Conservation (phyloP, 176 grass and related monocot species). For the Juncus inflexus region DNA sequence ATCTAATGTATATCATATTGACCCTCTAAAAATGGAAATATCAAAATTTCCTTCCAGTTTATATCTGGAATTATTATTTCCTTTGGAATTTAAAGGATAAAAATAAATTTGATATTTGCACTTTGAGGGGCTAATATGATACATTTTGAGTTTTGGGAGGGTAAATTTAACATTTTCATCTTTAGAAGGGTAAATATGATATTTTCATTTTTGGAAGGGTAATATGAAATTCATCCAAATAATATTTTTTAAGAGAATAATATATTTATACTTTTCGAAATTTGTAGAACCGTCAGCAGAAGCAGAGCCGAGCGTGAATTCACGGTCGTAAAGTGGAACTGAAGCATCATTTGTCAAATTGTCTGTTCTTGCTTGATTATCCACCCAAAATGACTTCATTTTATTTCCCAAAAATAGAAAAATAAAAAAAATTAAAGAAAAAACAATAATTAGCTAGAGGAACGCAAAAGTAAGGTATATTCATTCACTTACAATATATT, state of each 20-base stretch:
- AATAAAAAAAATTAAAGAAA: slow-evolving; percentile 10
- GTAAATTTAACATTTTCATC: not conserved
- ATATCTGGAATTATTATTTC: no score
- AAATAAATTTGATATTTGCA: no score
- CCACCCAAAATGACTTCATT: slow-evolving; percentile 83
- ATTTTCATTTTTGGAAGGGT: not conserved
- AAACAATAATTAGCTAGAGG: slow-evolving; percentile 3
- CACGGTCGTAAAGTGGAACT: slow-evolving; percentile 77
- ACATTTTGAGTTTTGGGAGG: not conserved
- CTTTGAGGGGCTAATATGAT: no score
- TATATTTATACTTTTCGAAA: slow-evolving; percentile 50
- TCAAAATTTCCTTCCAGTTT: no score
- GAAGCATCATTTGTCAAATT: slow-evolving; percentile 45
- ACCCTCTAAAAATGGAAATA: no score
- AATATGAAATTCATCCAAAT: not conserved
- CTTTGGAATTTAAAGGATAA: no score
- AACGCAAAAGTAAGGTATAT: slow-evolving; percentile 25
- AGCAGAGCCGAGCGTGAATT: slow-evolving; percentile 63
- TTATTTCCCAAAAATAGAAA: slow-evolving; percentile 15
- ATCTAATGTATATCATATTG: no score
- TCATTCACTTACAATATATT: not conserved
- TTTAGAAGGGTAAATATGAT: not conserved
- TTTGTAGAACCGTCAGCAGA: slow-evolving; percentile 67
- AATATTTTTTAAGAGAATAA: slow-evolving; percentile 16
- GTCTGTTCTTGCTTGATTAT: slow-evolving; percentile 68